These are phyloP conservation scores for Sonneratia alba DNA, from an alignment of 345 rosid genomes.

Conservation along the genomic window DNA sequence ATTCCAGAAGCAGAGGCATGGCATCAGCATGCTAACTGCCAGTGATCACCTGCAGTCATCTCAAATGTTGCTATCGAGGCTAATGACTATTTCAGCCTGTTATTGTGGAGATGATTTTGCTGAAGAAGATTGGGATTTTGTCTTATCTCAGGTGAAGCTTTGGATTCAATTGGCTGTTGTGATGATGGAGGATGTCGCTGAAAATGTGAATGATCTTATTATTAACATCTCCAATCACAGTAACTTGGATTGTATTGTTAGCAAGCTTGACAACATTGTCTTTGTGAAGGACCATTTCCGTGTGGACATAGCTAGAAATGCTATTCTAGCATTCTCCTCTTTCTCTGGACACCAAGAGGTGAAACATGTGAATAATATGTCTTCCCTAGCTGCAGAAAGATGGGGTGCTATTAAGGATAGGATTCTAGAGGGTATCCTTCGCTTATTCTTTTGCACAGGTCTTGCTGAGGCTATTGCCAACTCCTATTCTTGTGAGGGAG, in stretches of 20 bases:
- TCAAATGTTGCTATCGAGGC: slow-evolving; percentile 52
- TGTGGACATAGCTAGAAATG: slow-evolving; percentile 48
- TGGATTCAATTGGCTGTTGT: slow-evolving; percentile 89
- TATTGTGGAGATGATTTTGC: slow-evolving; percentile 77
- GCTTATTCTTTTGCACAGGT: slow-evolving; percentile 80
- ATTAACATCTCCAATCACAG: slow-evolving; percentile 31
- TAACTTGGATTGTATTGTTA: slow-evolving; percentile 24
- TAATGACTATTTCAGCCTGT: slow-evolving; percentile 56
- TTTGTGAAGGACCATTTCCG: slow-evolving; percentile 38
- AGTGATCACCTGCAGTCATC: slow-evolving; percentile 41
- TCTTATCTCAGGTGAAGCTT: slow-evolving; percentile 47
- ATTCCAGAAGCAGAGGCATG: slow-evolving; percentile 69
- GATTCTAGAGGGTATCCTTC: slow-evolving; percentile 71
- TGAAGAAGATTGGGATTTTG: slow-evolving; percentile 83
- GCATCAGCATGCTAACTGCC: slow-evolving; percentile 23
- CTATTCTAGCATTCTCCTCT: slow-evolving; percentile 55
- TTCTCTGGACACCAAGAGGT: slow-evolving; percentile 30
- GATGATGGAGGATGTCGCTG: slow-evolving; percentile 78
- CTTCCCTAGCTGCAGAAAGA: slow-evolving; percentile 28
- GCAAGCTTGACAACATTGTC: slow-evolving; percentile 49
- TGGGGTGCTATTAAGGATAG: slow-evolving; percentile 54
- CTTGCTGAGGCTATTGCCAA: slow-evolving; percentile 77
- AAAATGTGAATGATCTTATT: slow-evolving; percentile 54
- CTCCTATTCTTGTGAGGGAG: slow-evolving; percentile 51
- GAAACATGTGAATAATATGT: slow-evolving; percentile 24